These are phyloP conservation scores for Rhodotorula taiwanensis DNA, from an alignment of 768 basidiomycete species.

Conservation along the genomic window DNA sequence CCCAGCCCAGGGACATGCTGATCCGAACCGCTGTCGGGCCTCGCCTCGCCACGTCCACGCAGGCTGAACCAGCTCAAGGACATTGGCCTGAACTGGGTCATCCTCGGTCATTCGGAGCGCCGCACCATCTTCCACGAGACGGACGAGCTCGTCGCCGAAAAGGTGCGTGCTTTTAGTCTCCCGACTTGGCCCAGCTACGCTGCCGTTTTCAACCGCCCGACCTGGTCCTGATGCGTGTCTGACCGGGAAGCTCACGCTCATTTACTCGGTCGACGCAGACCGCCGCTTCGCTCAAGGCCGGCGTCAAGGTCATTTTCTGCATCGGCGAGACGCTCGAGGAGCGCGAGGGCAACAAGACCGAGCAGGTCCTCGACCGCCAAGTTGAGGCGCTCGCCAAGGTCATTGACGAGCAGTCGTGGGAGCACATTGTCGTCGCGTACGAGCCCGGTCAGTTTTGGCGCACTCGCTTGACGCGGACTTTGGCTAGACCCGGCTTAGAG, in stretches of 20 bases:
- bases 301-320: constrained; percentile 85
- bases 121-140: constrained; percentile 86
- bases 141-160: constrained; percentile 71
- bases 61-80: constrained; percentile 80
- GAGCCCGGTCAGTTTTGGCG: constrained; percentile 55
- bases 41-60: neutral
- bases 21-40: no score
- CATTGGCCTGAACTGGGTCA: constrained; percentile 79
- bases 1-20: no score
- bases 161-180: constrained; percentile 44
- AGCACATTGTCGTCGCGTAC: constrained; percentile 90
- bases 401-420: constrained; percentile 62
- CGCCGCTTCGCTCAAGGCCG: constrained; percentile 65
- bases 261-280: constrained; percentile 44
- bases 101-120: constrained; percentile 96
- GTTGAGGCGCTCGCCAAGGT: constrained; percentile 65
- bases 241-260: no score
- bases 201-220: no score
- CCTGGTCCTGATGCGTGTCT: no score
- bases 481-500: neutral
- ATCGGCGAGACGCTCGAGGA: constrained; percentile 87
- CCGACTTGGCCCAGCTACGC: no score
- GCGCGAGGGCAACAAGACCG: constrained; percentile 72
- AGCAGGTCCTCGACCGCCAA: constrained; percentile 71
- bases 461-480: neutral